Base-by-base conservation (phyloP, 2,329 filamentous ascomycete genomes). In the Biscogniauxia sp. region DNA sequence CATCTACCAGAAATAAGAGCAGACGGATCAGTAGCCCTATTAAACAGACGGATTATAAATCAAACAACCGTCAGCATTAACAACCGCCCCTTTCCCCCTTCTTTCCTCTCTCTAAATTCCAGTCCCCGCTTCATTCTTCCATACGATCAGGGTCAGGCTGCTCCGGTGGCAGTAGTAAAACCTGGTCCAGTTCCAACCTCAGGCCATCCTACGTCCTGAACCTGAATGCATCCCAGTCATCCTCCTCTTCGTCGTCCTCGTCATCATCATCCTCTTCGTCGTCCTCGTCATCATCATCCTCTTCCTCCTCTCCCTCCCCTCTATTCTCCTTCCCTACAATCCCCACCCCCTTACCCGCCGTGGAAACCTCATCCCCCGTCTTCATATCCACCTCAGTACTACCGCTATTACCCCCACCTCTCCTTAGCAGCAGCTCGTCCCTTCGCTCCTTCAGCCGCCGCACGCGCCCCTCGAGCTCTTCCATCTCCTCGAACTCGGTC, bases 401-500 rank as follows among this genome's bases (percentile, higher is more conserved):
- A 4, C 57, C 45, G 8, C 61, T 55, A n/a, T 62, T 66, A 69
- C 73, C 64, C 64, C 80, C 64, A 63, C 79, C 68, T 68, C 78
- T 69, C 53, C 85, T 80, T 7, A 7, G 6, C 6, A 32, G 28
- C 63, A 93, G 72, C 58, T 86, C 85, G 70, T 93, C 91, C 53
- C 90, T 80, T 73, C 86, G 87, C 70, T 91, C 86, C 72, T 90
- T 89, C 57, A 94, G 75, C 62, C 80, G 82, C 61, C 82, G 80
- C 13, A 94, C 88, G 6, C 90, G 84, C 56, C 85, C 84, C 73
- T 94, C 91, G 53, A 94, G 81, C 70, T 88, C 85, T 71, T 90
- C 88, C 91, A 94, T 94, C 72, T 93, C 88, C 60, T 92, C 90
- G 66, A 94, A 90, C 73, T 94, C 91, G 50, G 88, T 85, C 74